Evolutionary conservation across 306 rosid genomes (phyloP).

Genomic region (Dalbergia cultrata): DNA sequence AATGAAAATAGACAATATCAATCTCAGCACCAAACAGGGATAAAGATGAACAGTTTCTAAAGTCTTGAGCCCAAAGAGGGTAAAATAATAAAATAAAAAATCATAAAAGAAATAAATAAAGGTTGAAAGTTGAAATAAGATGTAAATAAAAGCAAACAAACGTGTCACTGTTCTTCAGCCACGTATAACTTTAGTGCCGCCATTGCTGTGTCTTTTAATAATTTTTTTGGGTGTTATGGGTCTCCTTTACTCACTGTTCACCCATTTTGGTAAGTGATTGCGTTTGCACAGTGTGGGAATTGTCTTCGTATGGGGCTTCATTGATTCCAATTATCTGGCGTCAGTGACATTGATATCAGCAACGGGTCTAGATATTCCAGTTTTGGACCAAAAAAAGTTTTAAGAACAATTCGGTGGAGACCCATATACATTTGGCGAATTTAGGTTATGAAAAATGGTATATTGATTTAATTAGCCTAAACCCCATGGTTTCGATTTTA

Average conservation of each 20-base stretch:
- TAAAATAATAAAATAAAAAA: slow-evolving; percentile 16
- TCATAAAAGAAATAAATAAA: slow-evolving; percentile 1
- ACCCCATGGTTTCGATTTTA: neutral
- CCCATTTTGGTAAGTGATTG: slow-evolving; percentile 10
- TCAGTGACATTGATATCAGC: slow-evolving; percentile 37
- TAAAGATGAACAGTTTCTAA: slow-evolving; percentile 40
- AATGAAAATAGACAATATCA: slow-evolving; percentile 12
- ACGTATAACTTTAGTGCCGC: slow-evolving; percentile 53
- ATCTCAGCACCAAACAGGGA: slow-evolving; percentile 42
- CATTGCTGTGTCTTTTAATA: slow-evolving; percentile 28
- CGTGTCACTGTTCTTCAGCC: slow-evolving; percentile 42
- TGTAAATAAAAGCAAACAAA: slow-evolving; percentile 24
- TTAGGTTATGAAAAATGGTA: neutral
- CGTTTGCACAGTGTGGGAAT: neutral
- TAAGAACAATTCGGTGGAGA: slow-evolving; percentile 9
- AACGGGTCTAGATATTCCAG: slow-evolving; percentile 36
- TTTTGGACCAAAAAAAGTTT: neutral
- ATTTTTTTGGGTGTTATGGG: neutral
- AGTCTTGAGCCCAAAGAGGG: slow-evolving; percentile 19
- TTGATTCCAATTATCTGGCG: slow-evolving; percentile 53
- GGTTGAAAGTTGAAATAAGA: slow-evolving; percentile 37
- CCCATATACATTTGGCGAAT: slow-evolving; percentile 21
- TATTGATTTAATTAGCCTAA: slow-evolving; percentile 39
- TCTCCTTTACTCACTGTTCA: slow-evolving; percentile 26
- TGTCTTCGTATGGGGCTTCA: slow-evolving; percentile 37